Percentiles rank a stretch among this genome's conserved stretches.
phyloP scores from a whole-genome alignment of 805 yeast species.

The Pichia cabralensis region DNA sequence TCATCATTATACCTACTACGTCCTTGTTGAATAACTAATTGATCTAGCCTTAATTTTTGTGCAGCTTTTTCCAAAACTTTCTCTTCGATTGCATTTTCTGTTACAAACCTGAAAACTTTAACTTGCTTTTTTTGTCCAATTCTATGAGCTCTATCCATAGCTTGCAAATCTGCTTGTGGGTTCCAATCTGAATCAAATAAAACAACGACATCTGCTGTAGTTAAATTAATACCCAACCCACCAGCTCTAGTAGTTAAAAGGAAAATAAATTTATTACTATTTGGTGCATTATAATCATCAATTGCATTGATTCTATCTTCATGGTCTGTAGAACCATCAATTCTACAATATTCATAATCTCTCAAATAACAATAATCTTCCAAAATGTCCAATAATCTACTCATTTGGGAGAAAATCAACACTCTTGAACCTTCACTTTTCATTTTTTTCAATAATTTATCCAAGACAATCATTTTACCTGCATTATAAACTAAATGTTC shows the following conservation, averaged over 20 bases:
- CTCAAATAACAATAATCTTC: slow-evolving; percentile 88
- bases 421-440: slow-evolving; percentile 78
- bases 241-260: slow-evolving; percentile 93
- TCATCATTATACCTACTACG: slow-evolving; percentile 35
- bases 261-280: slow-evolving; percentile 74
- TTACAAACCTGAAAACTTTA: slow-evolving; percentile 81
- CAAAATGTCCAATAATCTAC: slow-evolving; percentile 75
- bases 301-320: slow-evolving; percentile 89
- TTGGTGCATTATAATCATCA: slow-evolving; percentile 82
- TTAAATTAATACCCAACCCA: slow-evolving; percentile 88
- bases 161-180: slow-evolving; percentile 96
- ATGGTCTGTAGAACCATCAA: slow-evolving; percentile 89
- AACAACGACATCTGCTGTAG: slow-evolving; percentile 84
- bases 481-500: slow-evolving; percentile 87
- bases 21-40: slow-evolving; percentile 92
- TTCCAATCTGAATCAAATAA: slow-evolving; percentile 94
- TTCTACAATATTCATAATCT: slow-evolving; percentile 79
- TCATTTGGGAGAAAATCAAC: slow-evolving; percentile 88
- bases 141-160: slow-evolving; percentile 97
- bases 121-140: slow-evolving; percentile 97
- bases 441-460: slow-evolving; percentile 66
- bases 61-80: slow-evolving; percentile 94
- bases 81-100: slow-evolving; percentile 94
- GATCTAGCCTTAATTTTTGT: slow-evolving; percentile 85
- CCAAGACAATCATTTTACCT: slow-evolving; percentile 85